Evolutionary conservation across 192 early-diverging fungal species (phyloP).

Genomic region (Neocallimastix lanati): DNA sequence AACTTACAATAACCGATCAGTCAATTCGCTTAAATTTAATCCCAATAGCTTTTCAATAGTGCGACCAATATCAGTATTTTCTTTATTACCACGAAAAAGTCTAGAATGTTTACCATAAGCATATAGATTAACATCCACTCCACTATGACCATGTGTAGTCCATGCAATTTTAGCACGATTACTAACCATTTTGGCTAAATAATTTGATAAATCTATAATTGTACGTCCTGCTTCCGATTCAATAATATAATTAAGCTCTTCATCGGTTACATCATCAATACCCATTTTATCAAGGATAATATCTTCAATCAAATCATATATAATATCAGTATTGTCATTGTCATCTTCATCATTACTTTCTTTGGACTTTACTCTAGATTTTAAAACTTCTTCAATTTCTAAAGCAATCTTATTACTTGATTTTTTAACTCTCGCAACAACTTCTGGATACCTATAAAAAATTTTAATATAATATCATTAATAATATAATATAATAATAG

Average conservation of each 20-base stretch:
- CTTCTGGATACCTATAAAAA: conserved; percentile 40
- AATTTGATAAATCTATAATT: conserved; percentile 11
- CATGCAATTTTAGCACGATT: conserved; percentile 26
- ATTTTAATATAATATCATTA: background rate
- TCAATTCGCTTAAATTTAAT: background rate
- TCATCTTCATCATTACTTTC: conserved; percentile 17
- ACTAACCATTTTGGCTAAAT: conserved; percentile 10
- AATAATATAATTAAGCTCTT: conserved; percentile 30
- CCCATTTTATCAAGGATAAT: conserved; percentile 49
- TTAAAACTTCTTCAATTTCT: conserved; percentile 12
- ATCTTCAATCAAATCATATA: background rate
- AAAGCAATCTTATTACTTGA: conserved; percentile 38
- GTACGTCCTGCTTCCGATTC: conserved; percentile 13
- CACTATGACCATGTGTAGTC: conserved; percentile 82
- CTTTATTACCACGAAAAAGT: background rate
- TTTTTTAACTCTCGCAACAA: conserved; percentile 41
- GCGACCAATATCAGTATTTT: background rate
- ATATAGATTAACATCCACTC: conserved; percentile 77
- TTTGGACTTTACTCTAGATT: conserved; percentile 2
- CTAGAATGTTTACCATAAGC: background rate
- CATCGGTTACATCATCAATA: conserved; percentile 42
- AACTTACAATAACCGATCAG: background rate
- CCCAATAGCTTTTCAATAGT: background rate
- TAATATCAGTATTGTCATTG: background rate
- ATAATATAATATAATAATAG: no score